Base-by-base conservation (phyloP, 1,284 basidiomycete species). In the Rhizoctonia solani region DNA sequence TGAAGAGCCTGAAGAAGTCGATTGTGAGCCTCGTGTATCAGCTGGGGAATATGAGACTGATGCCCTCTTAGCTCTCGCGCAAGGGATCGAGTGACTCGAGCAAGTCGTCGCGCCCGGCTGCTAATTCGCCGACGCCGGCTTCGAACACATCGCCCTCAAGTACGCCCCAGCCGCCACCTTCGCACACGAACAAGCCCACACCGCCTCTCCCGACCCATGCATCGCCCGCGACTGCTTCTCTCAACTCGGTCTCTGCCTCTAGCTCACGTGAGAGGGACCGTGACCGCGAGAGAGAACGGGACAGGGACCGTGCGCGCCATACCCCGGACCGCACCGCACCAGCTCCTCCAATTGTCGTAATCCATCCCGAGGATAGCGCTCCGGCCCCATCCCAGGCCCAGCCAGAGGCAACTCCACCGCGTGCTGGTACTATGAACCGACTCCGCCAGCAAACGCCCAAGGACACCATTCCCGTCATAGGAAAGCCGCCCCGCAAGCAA, bases 401-500 rank as follows among this genome's bases (percentile, higher is more conserved):
- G 32, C 32, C 32, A 44, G 55, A 67, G 70, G 81, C 81, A 1
- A 88, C 85, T 41, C 87, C 87, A 52, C 87, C 82, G n/a, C 76
- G 85, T 63, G 69, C 71, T 23, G 80, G 84, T 46, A 82, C 86
- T 27, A 80, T 88, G 71, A 87, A 85, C 73, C 86, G 87, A 73
- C 82, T 89, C 68, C 83, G 87, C 72, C 83, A 86, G 66, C 54
- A 46, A 30, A 87, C 86, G 14, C 90, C 93, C 63, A 95, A 93
- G 79, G 95, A 97, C 77, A 96, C 93, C 32, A 97, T 98, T 71
- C 93, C 94, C 29, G 92, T 96, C 71, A 90, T 93, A 25, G 93
- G 92, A 56, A 96, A 97, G 76, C 94, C 95, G 30, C 95, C 95
- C 16, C 86, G 95, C 74, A 98, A 98, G 78, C 95, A 98, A 79